Conservation (phyloP, 2,329 filamentous ascomycete species). For the Aspergillus hiratsukae region DNA sequence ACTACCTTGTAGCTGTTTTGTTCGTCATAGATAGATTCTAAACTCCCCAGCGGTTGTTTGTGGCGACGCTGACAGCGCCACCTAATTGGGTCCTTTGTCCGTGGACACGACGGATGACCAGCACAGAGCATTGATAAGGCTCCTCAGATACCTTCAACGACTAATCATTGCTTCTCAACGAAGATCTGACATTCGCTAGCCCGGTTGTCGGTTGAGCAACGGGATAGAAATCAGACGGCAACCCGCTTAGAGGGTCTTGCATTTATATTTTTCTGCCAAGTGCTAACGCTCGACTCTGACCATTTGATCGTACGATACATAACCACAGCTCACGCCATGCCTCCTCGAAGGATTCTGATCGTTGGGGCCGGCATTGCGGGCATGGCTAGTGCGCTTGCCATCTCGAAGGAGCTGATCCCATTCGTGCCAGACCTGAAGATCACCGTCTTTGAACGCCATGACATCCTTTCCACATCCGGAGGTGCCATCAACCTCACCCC, state of each 20-base stretch:
- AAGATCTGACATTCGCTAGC: neutral
- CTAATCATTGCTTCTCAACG: neutral
- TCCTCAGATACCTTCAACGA: neutral
- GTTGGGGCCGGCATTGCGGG: constrained; percentile 34
- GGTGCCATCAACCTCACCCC: constrained; percentile 44
- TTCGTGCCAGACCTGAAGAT: constrained; percentile 33
- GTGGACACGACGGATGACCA: too few relatives aligned
- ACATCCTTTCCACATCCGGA: constrained; percentile 39
- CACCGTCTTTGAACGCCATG: constrained; percentile 38
- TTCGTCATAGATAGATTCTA: neutral
- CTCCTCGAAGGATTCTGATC: constrained; percentile 26
- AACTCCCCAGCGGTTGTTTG: neutral
- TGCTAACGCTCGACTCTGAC: neutral
- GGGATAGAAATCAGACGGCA: neutral
- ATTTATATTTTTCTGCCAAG: neutral
- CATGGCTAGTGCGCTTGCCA: constrained; percentile 29
- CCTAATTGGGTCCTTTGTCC: neutral
- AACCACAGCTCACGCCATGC: neutral
- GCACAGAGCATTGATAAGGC: too few relatives aligned
- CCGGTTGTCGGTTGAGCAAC: neutral
- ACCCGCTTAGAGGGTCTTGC: neutral
- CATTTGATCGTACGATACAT: neutral
- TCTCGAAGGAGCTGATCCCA: constrained; percentile 30
- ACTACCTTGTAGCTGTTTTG: neutral
- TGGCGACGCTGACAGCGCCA: neutral